These are phyloP conservation scores for Calonectria fujianensis DNA, from an alignment of 2,329 filamentous ascomycete species.

Conservation along the genomic window DNA sequence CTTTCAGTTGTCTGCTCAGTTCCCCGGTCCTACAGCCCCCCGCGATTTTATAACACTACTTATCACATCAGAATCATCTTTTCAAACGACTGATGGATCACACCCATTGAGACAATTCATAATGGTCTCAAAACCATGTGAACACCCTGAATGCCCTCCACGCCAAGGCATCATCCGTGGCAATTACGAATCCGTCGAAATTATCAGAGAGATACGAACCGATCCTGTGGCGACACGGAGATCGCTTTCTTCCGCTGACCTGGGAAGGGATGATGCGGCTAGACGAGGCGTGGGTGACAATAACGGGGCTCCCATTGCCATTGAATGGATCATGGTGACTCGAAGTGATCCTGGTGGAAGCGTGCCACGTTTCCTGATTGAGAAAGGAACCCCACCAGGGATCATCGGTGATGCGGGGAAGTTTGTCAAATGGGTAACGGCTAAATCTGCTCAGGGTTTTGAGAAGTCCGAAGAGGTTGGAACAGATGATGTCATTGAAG, in stretches of 20 bases:
- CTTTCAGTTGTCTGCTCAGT: slow-evolving; percentile 90
- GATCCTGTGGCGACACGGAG: slow-evolving; percentile 61
- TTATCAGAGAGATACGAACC: slow-evolving; percentile 88
- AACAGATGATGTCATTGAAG: slow-evolving; percentile 33
- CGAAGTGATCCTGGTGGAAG: slow-evolving; percentile 91
- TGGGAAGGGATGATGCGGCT: slow-evolving; percentile 55
- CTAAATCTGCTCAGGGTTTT: slow-evolving; percentile 62
- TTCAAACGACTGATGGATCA: slow-evolving; percentile 54
- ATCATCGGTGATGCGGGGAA: slow-evolving; percentile 87
- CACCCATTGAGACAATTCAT: slow-evolving; percentile 82
- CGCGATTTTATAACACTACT: slow-evolving; percentile 91
- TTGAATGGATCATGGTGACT: slow-evolving; percentile 97
- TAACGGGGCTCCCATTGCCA: slow-evolving; percentile 62
- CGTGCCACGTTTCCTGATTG: slow-evolving; percentile 93
- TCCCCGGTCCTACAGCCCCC: slow-evolving; percentile 90
- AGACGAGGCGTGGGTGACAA: slow-evolving; percentile 44
- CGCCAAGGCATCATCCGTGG: slow-evolving; percentile 86
- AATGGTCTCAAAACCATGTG: slow-evolving; percentile 89
- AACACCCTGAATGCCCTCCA: slow-evolving; percentile 83
- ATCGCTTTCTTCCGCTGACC: slow-evolving; percentile 59
- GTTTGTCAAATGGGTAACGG: slow-evolving; percentile 84
- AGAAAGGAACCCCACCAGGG: slow-evolving; percentile 87
- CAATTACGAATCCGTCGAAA: slow-evolving; percentile 92
- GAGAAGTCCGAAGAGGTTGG: slow-evolving; percentile 46
- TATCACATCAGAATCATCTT: slow-evolving; percentile 77